phyloP scores from a whole-genome alignment of 2,329 filamentous ascomycete genomes.

The Coleophoma crateriformis region DNA sequence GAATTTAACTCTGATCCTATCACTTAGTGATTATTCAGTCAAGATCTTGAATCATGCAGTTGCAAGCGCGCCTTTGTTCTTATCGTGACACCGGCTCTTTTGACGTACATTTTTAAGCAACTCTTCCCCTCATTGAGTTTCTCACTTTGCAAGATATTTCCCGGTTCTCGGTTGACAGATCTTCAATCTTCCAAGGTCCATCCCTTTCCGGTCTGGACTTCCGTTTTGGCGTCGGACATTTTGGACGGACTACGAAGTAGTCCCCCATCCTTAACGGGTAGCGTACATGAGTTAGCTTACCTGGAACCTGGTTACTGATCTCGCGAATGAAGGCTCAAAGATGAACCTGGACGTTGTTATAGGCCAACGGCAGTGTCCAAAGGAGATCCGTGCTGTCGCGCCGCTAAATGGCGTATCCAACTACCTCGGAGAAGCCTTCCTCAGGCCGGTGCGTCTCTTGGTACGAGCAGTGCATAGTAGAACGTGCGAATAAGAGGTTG shows the following conservation, averaged over 20 bases:
- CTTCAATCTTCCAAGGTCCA: slow-evolving; percentile 5
- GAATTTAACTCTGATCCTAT: too few species aligned
- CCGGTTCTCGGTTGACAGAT: slow-evolving; percentile 4
- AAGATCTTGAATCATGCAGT: too few species aligned
- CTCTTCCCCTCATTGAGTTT: too few species aligned
- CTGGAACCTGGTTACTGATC: not conserved
- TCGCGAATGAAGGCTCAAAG: slow-evolving; percentile 15
- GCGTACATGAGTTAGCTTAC: slow-evolving; percentile 3
- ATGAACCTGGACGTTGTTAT: slow-evolving; percentile 13
- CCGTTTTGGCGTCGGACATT: slow-evolving; percentile 2
- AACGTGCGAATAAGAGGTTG: slow-evolving; percentile 11
- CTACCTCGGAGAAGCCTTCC: not conserved
- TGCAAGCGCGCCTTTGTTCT: too few species aligned
- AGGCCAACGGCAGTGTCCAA: slow-evolving; percentile 7
- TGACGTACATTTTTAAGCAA: too few species aligned
- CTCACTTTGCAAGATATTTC: too few species aligned
- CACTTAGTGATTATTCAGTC: too few species aligned
- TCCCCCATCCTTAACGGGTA: slow-evolving; percentile 5
- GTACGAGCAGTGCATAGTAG: not conserved
- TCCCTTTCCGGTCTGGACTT: not conserved
- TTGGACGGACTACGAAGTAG: slow-evolving; percentile 1
- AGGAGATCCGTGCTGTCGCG: slow-evolving; percentile 2
- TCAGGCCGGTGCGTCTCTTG: not conserved
- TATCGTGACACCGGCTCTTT: too few species aligned
- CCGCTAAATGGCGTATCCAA: not conserved